Evolutionary conservation across 2,329 filamentous ascomycete genomes (phyloP), one percentile per base, ranked within the genome.

Genomic region (Fonsecaea monophora): DNA sequence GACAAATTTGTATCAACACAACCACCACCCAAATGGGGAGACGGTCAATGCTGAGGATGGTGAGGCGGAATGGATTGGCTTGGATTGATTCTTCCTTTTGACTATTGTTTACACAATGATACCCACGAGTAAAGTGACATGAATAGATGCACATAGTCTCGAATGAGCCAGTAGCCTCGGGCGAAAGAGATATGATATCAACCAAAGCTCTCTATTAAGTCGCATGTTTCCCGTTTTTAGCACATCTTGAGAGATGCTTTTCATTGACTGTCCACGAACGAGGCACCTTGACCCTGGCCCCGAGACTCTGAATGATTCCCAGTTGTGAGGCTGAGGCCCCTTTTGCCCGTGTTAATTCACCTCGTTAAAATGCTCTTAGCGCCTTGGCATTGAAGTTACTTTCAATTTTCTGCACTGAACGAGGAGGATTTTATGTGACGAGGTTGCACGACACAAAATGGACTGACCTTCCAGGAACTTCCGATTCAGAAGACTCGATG

Each of bases 41-140:
- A 53, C 34, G 30, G 59, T 48, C 18, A 48, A 64, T 62, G 53
- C 35, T 37, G 68, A 65, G 42, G 66, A 60, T 40, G 63, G 62
- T 34, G 66, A 69, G 15, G 65, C 58, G 12, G 70, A 70, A 15
- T 73, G 71, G 70, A 69, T 72, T 21, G 71, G 70, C 13, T 55
- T 73, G 38, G 66, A 70, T 13, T 73, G 61, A 67, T 13, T 9
- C 40, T 12, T 37, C 53, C 18, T 10, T 50, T 6, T 18, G 5
- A 50, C 13, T 55, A 30, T 50, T 30, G 45, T 50, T 25, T 30
- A 34, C 9, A n/a, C 34, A 57, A 34, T 57, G 54, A 40, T 40
- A 57, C 38, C 54, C 38, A 35, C 32, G 12, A 57, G 38, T 15
- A 25, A n/a, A 34, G 10, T 38, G 30, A 37, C 5, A 50, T 10